Conservation (phyloP, 306 rosid species). For the Vicia villosa region DNA sequence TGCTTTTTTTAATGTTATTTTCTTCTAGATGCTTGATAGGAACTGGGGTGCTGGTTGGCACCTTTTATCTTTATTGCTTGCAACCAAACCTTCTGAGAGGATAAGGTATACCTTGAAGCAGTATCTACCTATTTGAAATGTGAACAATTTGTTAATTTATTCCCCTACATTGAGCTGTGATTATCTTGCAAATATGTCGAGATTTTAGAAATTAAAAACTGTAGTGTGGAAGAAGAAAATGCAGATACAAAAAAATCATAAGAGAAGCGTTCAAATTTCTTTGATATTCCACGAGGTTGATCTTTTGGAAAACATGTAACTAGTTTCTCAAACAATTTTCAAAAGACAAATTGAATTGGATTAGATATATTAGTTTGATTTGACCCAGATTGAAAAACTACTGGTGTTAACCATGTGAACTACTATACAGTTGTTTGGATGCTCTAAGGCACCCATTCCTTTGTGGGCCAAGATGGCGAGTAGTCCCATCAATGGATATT, state of each 20-base stretch:
- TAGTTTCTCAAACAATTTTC: constrained; percentile 24
- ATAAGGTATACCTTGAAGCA: constrained; percentile 57
- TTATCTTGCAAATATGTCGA: constrained; percentile 17
- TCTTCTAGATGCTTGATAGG: constrained; percentile 90
- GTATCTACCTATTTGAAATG: constrained; percentile 27
- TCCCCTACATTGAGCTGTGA: constrained; percentile 18
- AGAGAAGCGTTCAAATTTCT: constrained; percentile 11
- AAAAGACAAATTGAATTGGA: constrained; percentile 12
- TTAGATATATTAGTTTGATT: constrained; percentile 28
- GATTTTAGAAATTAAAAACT: constrained; percentile 23
- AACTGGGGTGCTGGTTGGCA: constrained; percentile 99
- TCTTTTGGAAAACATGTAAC: constrained; percentile 29
- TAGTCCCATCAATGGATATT: constrained; percentile 80
- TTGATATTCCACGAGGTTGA: constrained; percentile 28
- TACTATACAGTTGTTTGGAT: constrained; percentile 80
- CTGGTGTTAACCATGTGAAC: constrained; percentile 18
- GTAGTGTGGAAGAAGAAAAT: constrained; percentile 22
- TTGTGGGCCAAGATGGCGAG: constrained; percentile 98
- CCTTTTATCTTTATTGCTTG: constrained; percentile 85
- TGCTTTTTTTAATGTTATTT: constrained; percentile 26
- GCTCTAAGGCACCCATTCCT: constrained; percentile 98
- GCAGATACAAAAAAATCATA: not conserved
- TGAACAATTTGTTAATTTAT: constrained; percentile 33
- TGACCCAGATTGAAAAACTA: constrained; percentile 4
- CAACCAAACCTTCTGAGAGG: constrained; percentile 77